Evolutionary conservation across 2,329 filamentous ascomycete species (phyloP), one percentile per base, ranked within the genome.

Genomic region (Pleurostoma richardsiae): DNA sequence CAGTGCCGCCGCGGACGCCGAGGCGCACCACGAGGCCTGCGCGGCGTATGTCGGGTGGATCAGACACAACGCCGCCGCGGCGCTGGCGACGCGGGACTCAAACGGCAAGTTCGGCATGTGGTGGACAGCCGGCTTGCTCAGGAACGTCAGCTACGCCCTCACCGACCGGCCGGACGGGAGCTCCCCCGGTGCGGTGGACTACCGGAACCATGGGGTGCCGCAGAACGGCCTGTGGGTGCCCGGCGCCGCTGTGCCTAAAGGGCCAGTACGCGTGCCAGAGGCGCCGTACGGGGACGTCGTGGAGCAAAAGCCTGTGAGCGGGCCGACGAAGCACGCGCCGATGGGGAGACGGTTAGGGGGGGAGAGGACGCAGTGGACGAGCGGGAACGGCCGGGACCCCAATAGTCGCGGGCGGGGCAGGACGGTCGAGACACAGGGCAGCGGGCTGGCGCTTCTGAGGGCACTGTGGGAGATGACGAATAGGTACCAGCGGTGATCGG

Each of bases 1-100:
- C 51, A 53, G 41, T 41, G 47, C 39, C 53, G 30, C 46, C 58
- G 42, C 47, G 56, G 42, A 38, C 54, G 53, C 10, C 49, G 58
- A 2, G 46, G 60, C 29, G 30, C 50, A 52, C 30, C 27, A 30
- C 4, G 38, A 40, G 26, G 29, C 40, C 5, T 52, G 50, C 39
- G 26, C 27, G 10, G 40, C 42, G 3, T 52, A 52, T 26, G 39
- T 31, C 11, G 44, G 41, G 19, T 52, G 50, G 50, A 31, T 52
- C n/a, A 39, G 43, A 38, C 50, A 52, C 43, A 52, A 52, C 41
- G 42, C 41, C 28, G 42, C 27, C 30, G 50, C 50, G 6, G 49
- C 49, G 48, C 39, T 50, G 45, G 36, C 29, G 28, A 52, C 50
- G 19, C 43, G 48, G 33, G 31, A 52, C 28, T 19, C 40, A 6